Evolutionary conservation across 805 yeast species (phyloP).

Genomic region (Candida verbasci): DNA sequence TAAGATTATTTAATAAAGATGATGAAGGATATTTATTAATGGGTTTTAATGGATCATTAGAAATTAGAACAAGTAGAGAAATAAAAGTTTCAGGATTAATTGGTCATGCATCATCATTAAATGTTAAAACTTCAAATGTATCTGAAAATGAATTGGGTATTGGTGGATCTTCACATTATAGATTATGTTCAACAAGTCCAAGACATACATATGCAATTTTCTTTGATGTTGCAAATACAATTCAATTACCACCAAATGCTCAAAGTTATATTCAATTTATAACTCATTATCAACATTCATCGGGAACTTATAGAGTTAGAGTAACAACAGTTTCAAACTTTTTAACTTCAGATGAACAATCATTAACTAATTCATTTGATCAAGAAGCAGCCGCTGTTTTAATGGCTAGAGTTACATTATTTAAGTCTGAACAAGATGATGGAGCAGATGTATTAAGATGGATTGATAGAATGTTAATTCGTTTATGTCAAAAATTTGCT

Average conservation of each 20-base stretch:
- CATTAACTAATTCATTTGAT: constrained; percentile 71
- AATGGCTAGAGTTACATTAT: constrained; percentile 85
- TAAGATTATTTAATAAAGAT: constrained; percentile 83
- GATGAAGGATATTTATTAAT: constrained; percentile 79
- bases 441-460: constrained; percentile 91
- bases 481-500: constrained; percentile 88
- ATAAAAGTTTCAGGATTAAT: constrained; percentile 88
- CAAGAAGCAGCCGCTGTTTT: constrained; percentile 97
- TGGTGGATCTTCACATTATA: constrained; percentile 90
- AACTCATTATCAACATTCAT: constrained; percentile 92
- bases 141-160: constrained; percentile 92
- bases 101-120: constrained; percentile 83
- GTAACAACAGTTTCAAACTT: constrained; percentile 78
- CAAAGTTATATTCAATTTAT: constrained; percentile 65
- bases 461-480: constrained; percentile 89
- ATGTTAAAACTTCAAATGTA: constrained; percentile 65
- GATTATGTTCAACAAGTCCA: constrained; percentile 79
- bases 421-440: constrained; percentile 73
- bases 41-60: constrained; percentile 88
- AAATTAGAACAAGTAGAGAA: constrained; percentile 82
- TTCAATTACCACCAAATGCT: constrained; percentile 27
- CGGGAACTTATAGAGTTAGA: constrained; percentile 82
- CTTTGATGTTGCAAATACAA: constrained; percentile 64
- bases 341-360: constrained; percentile 47
- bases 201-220: constrained; percentile 84